Percentiles rank a stretch among this genome's conserved stretches.
These are phyloP conservation scores for Linum tenue DNA, from an alignment of 345 rosid genomes.

Conservation along the genomic window DNA sequence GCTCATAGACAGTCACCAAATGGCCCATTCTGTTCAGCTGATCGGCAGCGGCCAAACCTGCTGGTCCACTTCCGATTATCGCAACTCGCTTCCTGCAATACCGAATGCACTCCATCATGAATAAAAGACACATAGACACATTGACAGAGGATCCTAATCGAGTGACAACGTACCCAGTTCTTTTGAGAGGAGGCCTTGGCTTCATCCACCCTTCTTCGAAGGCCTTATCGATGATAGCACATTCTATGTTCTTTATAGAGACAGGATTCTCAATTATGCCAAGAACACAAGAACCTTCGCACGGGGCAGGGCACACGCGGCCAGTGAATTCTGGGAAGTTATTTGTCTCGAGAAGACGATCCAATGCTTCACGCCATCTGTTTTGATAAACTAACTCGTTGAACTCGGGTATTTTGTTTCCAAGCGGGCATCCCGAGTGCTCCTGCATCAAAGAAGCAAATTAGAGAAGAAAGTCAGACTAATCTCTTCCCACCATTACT, in stretches of 20 bases:
- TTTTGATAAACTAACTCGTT: constrained; percentile 95
- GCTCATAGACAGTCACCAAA: constrained; percentile 85
- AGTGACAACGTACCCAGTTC: constrained; percentile 63
- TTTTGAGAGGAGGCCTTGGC: constrained; percentile 72
- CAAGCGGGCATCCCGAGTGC: constrained; percentile 95
- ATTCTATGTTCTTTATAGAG: constrained; percentile 86
- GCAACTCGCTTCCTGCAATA: constrained; percentile 70
- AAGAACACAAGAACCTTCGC: constrained; percentile 99
- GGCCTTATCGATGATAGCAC: constrained; percentile 87
- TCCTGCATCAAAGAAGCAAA: constrained; percentile 38
- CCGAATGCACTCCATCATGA: neutral
- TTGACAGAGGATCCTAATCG: neutral
- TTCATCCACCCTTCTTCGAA: constrained; percentile 99
- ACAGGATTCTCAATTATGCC: constrained; percentile 99
- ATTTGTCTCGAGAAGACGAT: constrained; percentile 90
- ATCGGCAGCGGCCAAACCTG: constrained; percentile 99
- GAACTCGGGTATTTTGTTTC: constrained; percentile 98
- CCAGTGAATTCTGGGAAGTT: constrained; percentile 99
- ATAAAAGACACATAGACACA: too few relatives aligned
- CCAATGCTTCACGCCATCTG: constrained; percentile 97
- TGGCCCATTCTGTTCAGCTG: constrained; percentile 96
- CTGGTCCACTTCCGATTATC: constrained; percentile 87
- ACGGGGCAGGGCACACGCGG: constrained; percentile 99
- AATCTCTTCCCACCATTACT: neutral
- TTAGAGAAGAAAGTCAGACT: neutral